These are phyloP conservation scores for Lodderomyces margitis DNA, from an alignment of 1,139 yeast genomes.

Conservation along the genomic window DNA sequence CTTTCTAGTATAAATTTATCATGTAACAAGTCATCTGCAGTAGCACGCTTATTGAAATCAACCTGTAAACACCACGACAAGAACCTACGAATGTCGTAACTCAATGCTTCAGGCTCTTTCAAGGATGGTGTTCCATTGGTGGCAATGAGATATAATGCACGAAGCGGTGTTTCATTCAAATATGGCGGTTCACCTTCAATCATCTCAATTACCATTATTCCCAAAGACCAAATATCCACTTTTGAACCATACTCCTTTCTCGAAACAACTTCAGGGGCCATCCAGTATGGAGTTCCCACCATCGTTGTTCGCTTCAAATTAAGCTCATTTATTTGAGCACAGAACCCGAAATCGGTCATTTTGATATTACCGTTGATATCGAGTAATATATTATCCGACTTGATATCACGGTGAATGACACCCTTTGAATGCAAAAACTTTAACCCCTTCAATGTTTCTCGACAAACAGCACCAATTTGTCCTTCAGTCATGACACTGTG, in stretches of 20 bases:
- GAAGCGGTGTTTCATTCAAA: slow-evolving; percentile 87
- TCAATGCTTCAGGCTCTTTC: slow-evolving; percentile 82
- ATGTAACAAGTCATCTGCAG: slow-evolving; percentile 69
- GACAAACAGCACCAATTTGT: slow-evolving; percentile 95
- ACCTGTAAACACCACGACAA: slow-evolving; percentile 81
- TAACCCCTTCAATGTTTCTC: slow-evolving; percentile 85
- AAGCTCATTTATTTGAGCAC: slow-evolving; percentile 91
- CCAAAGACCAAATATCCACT: slow-evolving; percentile 96
- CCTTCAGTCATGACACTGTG: slow-evolving; percentile 95
- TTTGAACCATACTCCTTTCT: slow-evolving; percentile 95
- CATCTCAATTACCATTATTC: slow-evolving; percentile 98
- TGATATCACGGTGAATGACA: slow-evolving; percentile 93
- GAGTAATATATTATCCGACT: slow-evolving; percentile 86
- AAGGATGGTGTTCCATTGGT: slow-evolving; percentile 94
- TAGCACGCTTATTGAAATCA: slow-evolving; percentile 79
- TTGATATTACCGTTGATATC: slow-evolving; percentile 86
- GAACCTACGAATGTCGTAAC: slow-evolving; percentile 64
- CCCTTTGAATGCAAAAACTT: slow-evolving; percentile 89
- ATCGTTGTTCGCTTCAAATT: slow-evolving; percentile 88
- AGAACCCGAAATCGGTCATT: slow-evolving; percentile 86
- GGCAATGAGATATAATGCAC: slow-evolving; percentile 89
- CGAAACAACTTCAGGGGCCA: slow-evolving; percentile 98
- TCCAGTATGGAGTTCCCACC: slow-evolving; percentile 99
- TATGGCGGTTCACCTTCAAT: slow-evolving; percentile 99
- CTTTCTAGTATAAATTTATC: slow-evolving; percentile 74